Evolutionary conservation across 2,329 filamentous ascomycete species (phyloP), one percentile per base, ranked within the genome.

Genomic region (Colletotrichum plurivorum): DNA sequence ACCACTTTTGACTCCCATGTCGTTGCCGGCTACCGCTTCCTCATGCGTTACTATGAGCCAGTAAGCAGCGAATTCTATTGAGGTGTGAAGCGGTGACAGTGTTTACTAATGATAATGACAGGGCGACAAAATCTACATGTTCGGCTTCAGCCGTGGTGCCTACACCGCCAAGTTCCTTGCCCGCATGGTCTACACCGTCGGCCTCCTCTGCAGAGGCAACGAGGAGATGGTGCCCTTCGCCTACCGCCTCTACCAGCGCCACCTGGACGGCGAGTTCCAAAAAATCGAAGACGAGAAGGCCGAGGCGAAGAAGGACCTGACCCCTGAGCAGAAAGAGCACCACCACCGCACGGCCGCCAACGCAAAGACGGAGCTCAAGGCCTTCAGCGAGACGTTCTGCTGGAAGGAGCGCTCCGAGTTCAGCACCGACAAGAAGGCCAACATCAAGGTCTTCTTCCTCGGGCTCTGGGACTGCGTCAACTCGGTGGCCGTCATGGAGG

Each of bases 391-490:
- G 22, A 86, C 84, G 0, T 87, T 87, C 63, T 86, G 84, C 71
- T 80, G 82, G 22, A 77, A 78, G 48, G 78, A 80, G 52, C 51
- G 36, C 43, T 51, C 60, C 31, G 51, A 59, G 4, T 27, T 53
- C 41, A 67, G 70, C 39, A 71, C 52, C 13, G 25, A 31, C 15
- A 63, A 68, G 15, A 69, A 75, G 43, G 74, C 75, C 18, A 81
- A 83, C 43, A 81, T 86, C 56, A 83, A 82, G 49, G 81, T 87
- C 8, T 83, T 84, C 74, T 88, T 88, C 75, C 81, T 88, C 12
- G 86, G 86, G 1, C 78, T 88, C 39, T 88, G 85, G 78, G 86
- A 88, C 71, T 85, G 82, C 62, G 85, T 88, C 46, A 86, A 84
- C 73, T 85, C 82, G 2, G 84, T 88, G 4, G 76, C 81, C 2